These are phyloP conservation scores for Lepraria neglecta DNA, from an alignment of 495 filamentous ascomycete genomes.

Conservation along the genomic window DNA sequence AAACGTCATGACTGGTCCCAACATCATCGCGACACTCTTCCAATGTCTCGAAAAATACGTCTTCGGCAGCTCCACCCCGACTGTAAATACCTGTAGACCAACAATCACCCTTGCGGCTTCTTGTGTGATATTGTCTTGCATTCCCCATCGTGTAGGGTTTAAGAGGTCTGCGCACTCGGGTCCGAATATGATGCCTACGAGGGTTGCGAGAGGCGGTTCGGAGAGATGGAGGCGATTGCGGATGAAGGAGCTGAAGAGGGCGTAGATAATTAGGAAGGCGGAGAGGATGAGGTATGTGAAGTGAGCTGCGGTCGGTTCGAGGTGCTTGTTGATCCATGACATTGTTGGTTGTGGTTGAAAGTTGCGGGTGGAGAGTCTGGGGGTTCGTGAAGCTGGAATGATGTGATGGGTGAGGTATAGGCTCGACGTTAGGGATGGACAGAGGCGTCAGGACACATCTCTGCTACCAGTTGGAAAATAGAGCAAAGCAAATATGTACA, in stretches of 20 bases:
- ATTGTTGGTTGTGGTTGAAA: not conserved
- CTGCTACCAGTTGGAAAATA: not conserved
- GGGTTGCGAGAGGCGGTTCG: constrained; percentile 45
- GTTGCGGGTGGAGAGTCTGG: not conserved
- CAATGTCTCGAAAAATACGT: constrained; percentile 40
- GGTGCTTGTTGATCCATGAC: constrained; percentile 32
- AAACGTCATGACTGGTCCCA: constrained; percentile 47
- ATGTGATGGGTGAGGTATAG: not conserved
- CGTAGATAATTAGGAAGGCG: constrained; percentile 42
- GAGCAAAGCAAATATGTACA: not conserved
- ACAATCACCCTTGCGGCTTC: constrained; percentile 43
- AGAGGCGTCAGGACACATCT: not conserved
- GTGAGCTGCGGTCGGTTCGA: constrained; percentile 42
- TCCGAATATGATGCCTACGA: constrained; percentile 43
- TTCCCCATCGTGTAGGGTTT: constrained; percentile 38
- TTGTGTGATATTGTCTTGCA: constrained; percentile 40
- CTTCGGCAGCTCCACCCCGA: constrained; percentile 45
- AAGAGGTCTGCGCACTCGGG: constrained; percentile 35
- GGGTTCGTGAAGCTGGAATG: not conserved
- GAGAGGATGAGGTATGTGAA: constrained; percentile 41
- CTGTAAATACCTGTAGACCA: constrained; percentile 44
- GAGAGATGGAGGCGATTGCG: constrained; percentile 47
- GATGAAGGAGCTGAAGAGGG: constrained; percentile 44
- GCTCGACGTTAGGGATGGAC: not conserved
- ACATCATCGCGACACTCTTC: constrained; percentile 39